Conservation (phyloP, 495 filamentous ascomycete genomes). For the Hypoxylon fuscum region DNA sequence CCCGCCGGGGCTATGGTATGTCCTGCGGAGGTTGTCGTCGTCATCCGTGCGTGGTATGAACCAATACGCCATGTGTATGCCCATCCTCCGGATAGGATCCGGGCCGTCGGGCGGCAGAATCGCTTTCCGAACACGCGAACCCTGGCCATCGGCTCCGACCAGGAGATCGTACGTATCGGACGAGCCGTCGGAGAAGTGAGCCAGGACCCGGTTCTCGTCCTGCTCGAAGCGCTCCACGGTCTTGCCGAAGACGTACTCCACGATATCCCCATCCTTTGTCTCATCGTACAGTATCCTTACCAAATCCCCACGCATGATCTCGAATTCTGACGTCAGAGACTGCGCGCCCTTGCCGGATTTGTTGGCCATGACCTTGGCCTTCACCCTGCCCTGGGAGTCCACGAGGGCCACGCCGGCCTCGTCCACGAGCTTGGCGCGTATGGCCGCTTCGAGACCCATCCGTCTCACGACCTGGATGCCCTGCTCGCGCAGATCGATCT, state of each 20-base stretch:
- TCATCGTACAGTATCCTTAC: constrained; percentile 55
- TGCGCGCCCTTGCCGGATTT: constrained; percentile 53
- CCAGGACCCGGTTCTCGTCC: constrained; percentile 13
- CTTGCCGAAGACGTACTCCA: constrained; percentile 57
- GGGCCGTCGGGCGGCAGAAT: constrained; percentile 39
- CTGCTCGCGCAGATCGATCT: constrained; percentile 61
- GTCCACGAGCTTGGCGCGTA: constrained; percentile 50
- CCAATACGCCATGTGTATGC: constrained; percentile 37
- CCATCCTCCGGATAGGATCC: constrained; percentile 30
- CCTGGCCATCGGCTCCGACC: constrained; percentile 58
- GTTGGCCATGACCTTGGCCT: constrained; percentile 53
- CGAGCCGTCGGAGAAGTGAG: constrained; percentile 45
- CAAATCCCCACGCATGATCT: constrained; percentile 65
- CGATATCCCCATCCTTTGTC: constrained; percentile 52
- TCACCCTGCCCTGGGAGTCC: constrained; percentile 44
- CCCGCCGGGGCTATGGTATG: constrained; percentile 41
- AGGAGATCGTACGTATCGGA: constrained; percentile 53
- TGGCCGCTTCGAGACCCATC: constrained; percentile 57
- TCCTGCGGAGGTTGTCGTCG: constrained; percentile 25
- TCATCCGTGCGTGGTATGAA: constrained; percentile 21
- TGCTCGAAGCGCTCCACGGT: constrained; percentile 39
- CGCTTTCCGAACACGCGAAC: constrained; percentile 51
- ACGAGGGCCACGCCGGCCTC: constrained; percentile 60
- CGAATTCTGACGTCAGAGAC: constrained; percentile 61
- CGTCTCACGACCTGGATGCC: constrained; percentile 60